Base-by-base conservation (phyloP, 306 rosid species). In the Gastrolobium bilobum region DNA sequence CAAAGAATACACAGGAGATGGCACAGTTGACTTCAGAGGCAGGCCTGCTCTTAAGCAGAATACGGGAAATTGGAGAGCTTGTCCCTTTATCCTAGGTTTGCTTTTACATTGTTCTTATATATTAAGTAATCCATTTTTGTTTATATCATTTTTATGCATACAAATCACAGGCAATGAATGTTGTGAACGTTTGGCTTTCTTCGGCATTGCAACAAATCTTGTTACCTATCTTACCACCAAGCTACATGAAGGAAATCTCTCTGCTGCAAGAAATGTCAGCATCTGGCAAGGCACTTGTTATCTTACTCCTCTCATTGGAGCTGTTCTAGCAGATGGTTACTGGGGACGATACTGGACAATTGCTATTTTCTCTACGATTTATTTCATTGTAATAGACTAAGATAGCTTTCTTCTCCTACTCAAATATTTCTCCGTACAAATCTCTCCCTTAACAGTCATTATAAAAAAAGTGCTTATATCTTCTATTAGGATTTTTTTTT, bases 271-370 rank as follows among this genome's bases (percentile, higher is more conserved):
- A 84, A 91, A 85, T 82, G 92, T 91, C 30, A 91, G 88, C 71
- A 91, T 87, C 33, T 91, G 94, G 94, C 87, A 85, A 60, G 97
- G 94, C 53, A 91, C 97, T 77, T 91, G 97, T 77, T 91, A 89
- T 91, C 94, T 91, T 72, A 85, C 92, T 56, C 91, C 97, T 79
- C 92, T 89, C 10, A 82, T 91, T 71, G 97, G 92, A 68, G 97
- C 97, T 72, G 71, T 91, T 51, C 42, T 89, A 62, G 94, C 97
- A 56, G 97, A 91, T 89, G 87, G 94, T 74, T 91, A 86, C 81
- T 91, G 91, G 97, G 97, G 97, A 73, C 80, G 94, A 86, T 91
- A 88, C 80, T 91, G 97, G 97, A 91, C 97, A 6, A 89, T 91
- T 81, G 90, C 91, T 20, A 53, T 51, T 52, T 91, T 89, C 68